These are phyloP conservation scores for Helminthosporium solani DNA, from an alignment of 2,329 filamentous ascomycete genomes.

Conservation along the genomic window DNA sequence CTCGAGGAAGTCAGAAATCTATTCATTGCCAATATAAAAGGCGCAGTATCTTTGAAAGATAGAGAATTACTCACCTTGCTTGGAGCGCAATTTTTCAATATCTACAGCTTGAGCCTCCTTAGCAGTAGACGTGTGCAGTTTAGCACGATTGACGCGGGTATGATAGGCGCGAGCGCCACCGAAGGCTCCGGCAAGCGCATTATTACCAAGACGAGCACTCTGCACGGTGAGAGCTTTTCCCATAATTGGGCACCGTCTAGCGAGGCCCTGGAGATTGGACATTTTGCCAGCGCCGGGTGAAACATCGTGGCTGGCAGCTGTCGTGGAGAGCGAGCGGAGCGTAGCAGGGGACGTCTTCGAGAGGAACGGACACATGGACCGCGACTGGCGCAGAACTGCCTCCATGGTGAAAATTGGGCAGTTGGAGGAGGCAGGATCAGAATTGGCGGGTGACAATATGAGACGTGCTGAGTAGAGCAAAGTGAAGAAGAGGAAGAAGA, in stretches of 20 bases:
- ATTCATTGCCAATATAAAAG: not conserved
- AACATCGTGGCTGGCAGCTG: constrained; percentile 63
- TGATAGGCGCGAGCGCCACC: constrained; percentile 53
- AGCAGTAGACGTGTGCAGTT: constrained; percentile 76
- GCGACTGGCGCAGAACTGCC: constrained; percentile 89
- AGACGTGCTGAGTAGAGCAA: not conserved
- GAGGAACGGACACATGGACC: constrained; percentile 95
- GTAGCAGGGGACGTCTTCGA: constrained; percentile 91
- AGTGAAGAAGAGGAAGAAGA: constrained; percentile 4
- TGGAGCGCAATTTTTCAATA: constrained; percentile 40
- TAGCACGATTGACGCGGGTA: constrained; percentile 61
- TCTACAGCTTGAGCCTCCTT: constrained; percentile 79
- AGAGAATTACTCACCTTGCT: constrained; percentile 44
- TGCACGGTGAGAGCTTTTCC: constrained; percentile 94
- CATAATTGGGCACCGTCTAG: constrained; percentile 96
- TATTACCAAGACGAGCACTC: constrained; percentile 52
- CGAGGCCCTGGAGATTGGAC: constrained; percentile 93
- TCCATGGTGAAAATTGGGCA: constrained; percentile 65
- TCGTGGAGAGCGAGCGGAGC: constrained; percentile 82
- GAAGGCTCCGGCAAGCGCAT: constrained; percentile 50
- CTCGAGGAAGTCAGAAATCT: not conserved
- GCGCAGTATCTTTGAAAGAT: not conserved
- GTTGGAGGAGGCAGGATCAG: constrained; percentile 1
- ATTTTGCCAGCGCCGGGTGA: constrained; percentile 87
- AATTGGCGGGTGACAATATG: not conserved